Base-by-base conservation (phyloP, 176 grass and related monocot genomes). In the Bonia amplexicaulis region DNA sequence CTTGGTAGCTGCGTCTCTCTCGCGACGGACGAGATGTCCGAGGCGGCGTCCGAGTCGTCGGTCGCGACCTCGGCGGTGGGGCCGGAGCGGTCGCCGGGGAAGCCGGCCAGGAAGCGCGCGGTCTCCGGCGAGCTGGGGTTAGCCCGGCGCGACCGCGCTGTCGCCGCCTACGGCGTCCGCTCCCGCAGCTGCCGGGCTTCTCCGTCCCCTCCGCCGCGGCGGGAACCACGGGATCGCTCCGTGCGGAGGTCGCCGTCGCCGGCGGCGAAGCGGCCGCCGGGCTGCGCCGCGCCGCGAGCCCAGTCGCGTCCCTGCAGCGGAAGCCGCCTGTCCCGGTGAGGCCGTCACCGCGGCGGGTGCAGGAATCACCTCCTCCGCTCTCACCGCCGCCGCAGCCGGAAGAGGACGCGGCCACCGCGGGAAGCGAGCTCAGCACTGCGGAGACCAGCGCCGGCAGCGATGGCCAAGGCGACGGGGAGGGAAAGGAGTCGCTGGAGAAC, bases 401-500 rank as follows among this genome's bases (percentile, higher is more conserved):
- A 78, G 88, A 83, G 20, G 81, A 78, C 14, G 80, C 46, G 15
- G 41, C 23, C 41, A 60, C 44, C 7, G 17, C 20, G 16, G 82
- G 42, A 20, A 62, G 48, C 4, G 84, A 83, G 40, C 40, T 20
- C 26, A 78, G 66, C 47, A 0, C 51, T 41, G 78, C 47, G 14
- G 85, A 68, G 0, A 25, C 19, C 15, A 29, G 27, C 55, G 45
- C 15, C 7, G 60, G 58, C 5, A 74, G 12, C 4, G 46, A 70
- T 0, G 74, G 19, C 1, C 6, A 79, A 29, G 60, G 41, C 6
- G 86, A 39, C 63, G 27, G 42, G 25, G 84, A 92, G 23, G 89
- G 87, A 76, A 93, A 92, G 65, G 95, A 98, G 42, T 95, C 85
- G 33, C 58, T 98, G 80, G 93, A 98, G 40, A 98, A 98, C 64